Evolutionary conservation across 352 stramenopile genomes (phyloP).

Genomic region (Pythium diclinum): DNA sequence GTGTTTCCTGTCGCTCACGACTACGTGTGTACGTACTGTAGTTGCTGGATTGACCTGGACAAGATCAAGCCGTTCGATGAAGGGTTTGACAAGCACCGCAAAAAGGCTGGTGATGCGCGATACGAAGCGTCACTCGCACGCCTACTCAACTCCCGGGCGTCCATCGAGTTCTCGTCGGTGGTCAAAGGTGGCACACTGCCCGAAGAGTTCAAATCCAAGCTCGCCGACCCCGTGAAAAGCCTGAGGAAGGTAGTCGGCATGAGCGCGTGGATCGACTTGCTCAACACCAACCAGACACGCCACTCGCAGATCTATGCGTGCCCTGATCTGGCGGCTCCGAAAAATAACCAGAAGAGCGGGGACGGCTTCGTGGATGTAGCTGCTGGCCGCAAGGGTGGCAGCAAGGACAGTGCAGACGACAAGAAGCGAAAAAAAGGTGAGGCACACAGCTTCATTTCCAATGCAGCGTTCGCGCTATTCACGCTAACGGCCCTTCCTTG

Average conservation of each 20-base stretch:
- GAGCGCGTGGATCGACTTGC: background rate
- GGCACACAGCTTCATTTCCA: background rate
- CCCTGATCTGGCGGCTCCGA: background rate
- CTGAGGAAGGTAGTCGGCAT: background rate
- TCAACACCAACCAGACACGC: background rate
- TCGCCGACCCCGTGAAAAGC: background rate
- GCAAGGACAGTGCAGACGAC: background rate
- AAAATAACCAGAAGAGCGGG: background rate
- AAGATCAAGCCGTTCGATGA: background rate
- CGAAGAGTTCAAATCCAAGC: background rate
- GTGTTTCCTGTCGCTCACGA: too few species aligned
- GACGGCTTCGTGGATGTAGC: too few species aligned
- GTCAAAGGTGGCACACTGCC: background rate
- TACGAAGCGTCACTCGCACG: background rate
- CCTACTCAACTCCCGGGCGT: background rate
- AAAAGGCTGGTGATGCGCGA: background rate
- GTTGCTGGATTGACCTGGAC: background rate
- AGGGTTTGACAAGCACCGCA: background rate
- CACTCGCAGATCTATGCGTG: background rate
- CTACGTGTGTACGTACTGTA: background rate
- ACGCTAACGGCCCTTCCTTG: too few species aligned
- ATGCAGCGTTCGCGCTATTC: too few species aligned
- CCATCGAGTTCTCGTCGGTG: background rate
- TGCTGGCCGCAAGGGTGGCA: background rate
- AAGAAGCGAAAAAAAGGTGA: constrained; percentile 1